Base-by-base conservation (phyloP, 208 protist species). In the Angomonas ambiguus region DNA sequence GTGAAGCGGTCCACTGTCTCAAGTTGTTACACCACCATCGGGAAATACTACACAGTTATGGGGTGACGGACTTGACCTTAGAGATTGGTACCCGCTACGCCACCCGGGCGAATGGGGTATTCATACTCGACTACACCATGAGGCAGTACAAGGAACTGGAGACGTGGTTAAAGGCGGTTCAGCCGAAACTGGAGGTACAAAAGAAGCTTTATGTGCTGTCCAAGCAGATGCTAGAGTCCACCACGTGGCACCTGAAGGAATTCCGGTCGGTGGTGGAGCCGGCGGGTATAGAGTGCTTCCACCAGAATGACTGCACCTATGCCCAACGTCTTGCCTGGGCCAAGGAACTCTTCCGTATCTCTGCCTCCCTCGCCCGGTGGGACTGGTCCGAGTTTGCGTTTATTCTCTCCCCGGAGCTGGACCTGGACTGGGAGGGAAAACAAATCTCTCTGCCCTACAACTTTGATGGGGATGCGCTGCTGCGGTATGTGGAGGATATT, bases 351-450 rank as follows among this genome's bases (percentile, higher is more conserved):
- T 94, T 89, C 62, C 82, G 84, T 65, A 87, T 94, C 45, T 85
- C 71, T 34, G 77, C 80, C 24, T 76, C 81, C 1, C 76, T 96
- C 24, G 81, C 92, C 0, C 83, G 79, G 53, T 96, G 85, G 87
- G 92, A 96, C 63, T 96, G 92, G 89, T 76, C 76, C 28, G 92
- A 93, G 24, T 92, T 96, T 64, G 85, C 76, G n/a, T 95, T 96
- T 59, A 35, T 92, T 5, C 75, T 96, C 56, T 74, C 78, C 34
- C 76, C 79, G 1, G 77, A 87, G 64, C 71, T 96, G 35, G 88
- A 96, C 64, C 63, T 96, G 8, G 81, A 94, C 69, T 96, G 92
- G 92, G 49, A 57, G 25, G 72, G 74, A 16, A 73, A 79, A 30
- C 71, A 83, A 61, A 62, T 95, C 45, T 70, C 75, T 25, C 84